phyloP scores from a whole-genome alignment of 345 rosid species.

The Rhodamnia argentea region DNA sequence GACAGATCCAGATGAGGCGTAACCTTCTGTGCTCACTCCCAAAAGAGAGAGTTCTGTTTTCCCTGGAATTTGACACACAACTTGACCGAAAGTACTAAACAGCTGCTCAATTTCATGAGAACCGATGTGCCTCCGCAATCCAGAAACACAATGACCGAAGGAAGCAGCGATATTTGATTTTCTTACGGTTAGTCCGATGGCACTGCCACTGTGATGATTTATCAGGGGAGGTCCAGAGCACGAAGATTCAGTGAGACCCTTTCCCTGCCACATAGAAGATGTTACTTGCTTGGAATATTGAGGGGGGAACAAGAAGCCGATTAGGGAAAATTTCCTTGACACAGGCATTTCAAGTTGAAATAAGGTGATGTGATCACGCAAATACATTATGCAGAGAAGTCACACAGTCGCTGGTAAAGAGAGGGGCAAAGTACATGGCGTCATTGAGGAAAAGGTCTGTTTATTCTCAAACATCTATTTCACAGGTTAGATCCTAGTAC shows the following conservation, averaged over 20 bases:
- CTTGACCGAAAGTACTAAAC: conserved; percentile 64
- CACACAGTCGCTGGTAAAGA: background rate
- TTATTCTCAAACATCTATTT: background rate
- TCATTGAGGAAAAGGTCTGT: background rate
- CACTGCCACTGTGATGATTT: conserved; percentile 47
- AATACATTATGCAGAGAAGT: background rate
- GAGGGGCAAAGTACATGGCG: background rate
- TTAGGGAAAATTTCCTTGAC: background rate
- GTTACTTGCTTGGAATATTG: background rate
- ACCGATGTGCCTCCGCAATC: conserved; percentile 15
- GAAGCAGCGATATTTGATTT: conserved; percentile 55
- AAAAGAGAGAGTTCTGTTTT: conserved; percentile 47
- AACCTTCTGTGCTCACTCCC: conserved; percentile 5
- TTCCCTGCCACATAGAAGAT: conserved; percentile 29
- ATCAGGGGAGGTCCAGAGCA: conserved; percentile 58
- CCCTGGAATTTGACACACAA: conserved; percentile 45
- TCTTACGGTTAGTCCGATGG: conserved; percentile 48
- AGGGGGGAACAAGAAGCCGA: background rate
- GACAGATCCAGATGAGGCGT: conserved; percentile 22
- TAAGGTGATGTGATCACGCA: background rate
- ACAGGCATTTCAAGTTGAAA: background rate
- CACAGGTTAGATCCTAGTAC: background rate
- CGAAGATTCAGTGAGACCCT: conserved; percentile 47
- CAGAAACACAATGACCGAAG: conserved; percentile 51
- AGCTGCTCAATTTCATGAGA: conserved; percentile 18